Evolutionary conservation across 2,329 filamentous ascomycete genomes (phyloP).

Genomic region (Sarocladium oryzae): DNA sequence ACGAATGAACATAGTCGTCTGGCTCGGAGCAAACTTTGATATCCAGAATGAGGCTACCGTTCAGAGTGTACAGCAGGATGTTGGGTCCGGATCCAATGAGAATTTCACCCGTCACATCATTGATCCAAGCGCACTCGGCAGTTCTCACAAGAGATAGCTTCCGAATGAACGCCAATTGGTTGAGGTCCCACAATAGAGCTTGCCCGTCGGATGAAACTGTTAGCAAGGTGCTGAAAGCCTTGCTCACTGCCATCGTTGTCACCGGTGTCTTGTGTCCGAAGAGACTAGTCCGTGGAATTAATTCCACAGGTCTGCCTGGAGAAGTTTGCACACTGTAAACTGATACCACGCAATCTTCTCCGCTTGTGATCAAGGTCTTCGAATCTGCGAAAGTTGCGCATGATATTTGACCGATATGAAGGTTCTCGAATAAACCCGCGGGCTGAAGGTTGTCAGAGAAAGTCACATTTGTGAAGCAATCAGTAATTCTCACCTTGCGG

Average conservation of each 20-base stretch:
- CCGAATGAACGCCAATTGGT: constrained; percentile 79
- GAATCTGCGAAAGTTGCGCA: constrained; percentile 81
- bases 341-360: constrained; percentile 85
- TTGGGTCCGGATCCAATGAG: constrained; percentile 72
- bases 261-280: constrained; percentile 88
- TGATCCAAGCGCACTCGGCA: constrained; percentile 73
- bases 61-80: constrained; percentile 77
- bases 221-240: constrained; percentile 81
- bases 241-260: constrained; percentile 74
- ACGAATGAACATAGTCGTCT: constrained; percentile 73
- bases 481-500: constrained; percentile 50
- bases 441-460: constrained; percentile 35
- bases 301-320: constrained; percentile 64
- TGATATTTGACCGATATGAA: constrained; percentile 86
- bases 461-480: background rate
- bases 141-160: constrained; percentile 55
- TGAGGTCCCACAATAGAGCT: constrained; percentile 89
- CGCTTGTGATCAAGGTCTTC: constrained; percentile 83
- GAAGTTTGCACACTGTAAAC: constrained; percentile 67
- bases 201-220: constrained; percentile 78
- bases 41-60: constrained; percentile 74
- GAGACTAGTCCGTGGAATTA: constrained; percentile 70
- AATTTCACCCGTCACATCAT: constrained; percentile 86
- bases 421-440: constrained; percentile 84
- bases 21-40: constrained; percentile 64